These are phyloP conservation scores for Colletotrichum plurivorum DNA, from an alignment of 2,329 filamentous ascomycete species.

Conservation along the genomic window DNA sequence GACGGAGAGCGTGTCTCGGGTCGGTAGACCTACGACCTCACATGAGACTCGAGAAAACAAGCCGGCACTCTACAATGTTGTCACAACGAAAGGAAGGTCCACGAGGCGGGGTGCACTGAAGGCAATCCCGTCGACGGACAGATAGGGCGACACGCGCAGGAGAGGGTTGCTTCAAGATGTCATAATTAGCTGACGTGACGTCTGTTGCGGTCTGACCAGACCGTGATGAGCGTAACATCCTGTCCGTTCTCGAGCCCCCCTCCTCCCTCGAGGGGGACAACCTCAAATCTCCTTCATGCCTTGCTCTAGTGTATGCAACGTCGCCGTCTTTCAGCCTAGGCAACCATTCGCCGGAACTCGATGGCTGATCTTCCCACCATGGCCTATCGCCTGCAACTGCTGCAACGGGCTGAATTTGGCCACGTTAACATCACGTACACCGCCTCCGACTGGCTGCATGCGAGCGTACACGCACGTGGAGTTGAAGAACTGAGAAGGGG, in stretches of 20 bases:
- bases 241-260: not conserved
- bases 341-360: not conserved
- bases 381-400: too few species aligned
- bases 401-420: not conserved
- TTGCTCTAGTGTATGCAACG: not conserved
- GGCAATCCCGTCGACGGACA: not conserved
- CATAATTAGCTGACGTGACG: conserved; percentile 22
- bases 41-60: not conserved
- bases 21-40: too few species aligned
- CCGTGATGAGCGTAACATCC: not conserved
- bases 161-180: conserved; percentile 11
- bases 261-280: not conserved
- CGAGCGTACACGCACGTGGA: not conserved
- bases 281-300: not conserved
- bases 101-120: conserved; percentile 7
- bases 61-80: not conserved
- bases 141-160: not conserved
- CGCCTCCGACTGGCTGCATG: not conserved
- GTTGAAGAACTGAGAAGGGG: not conserved
- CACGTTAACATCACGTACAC: conserved; percentile 1
- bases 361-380: too few species aligned
- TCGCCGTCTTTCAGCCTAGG: not conserved
- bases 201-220: conserved; percentile 11
- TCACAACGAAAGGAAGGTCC: conserved; percentile 3
- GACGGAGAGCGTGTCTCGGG: too few species aligned